Conservation (phyloP, 2,329 filamentous ascomycete species). For the Thielaviopsis musarum region DNA sequence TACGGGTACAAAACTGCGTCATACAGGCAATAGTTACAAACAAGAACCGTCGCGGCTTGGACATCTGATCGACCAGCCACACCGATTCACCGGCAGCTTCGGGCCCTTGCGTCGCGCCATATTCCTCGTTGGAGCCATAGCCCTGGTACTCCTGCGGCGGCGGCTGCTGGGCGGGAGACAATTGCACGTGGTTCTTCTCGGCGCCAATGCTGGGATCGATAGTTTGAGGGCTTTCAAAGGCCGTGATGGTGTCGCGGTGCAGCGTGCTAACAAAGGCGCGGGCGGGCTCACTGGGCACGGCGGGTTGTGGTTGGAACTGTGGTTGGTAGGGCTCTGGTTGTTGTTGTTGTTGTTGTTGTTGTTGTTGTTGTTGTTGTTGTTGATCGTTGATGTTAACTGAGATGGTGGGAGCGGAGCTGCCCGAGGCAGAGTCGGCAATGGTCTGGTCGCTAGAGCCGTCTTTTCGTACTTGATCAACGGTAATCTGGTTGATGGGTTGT, state of each 20-base stretch:
- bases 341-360: neutral
- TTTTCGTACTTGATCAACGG: neutral
- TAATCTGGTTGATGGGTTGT: slow-evolving; percentile 8
- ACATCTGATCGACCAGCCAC: slow-evolving; percentile 11
- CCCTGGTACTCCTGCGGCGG: neutral
- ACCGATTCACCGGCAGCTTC: neutral
- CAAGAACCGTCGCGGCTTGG: slow-evolving; percentile 17
- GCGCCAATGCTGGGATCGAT: neutral
- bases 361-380: neutral
- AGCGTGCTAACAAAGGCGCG: slow-evolving; percentile 1
- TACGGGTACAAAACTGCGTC: slow-evolving; percentile 26
- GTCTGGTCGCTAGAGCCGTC: neutral
- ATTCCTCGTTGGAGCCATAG: slow-evolving; percentile 4
- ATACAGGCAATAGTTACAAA: slow-evolving; percentile 29
- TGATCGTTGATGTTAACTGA: slow-evolving; percentile 2
- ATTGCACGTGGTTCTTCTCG: neutral
- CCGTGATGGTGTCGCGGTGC: neutral
- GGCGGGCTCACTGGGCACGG: slow-evolving; percentile 1
- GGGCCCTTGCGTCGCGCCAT: neutral
- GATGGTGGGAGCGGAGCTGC: neutral
- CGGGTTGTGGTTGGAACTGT: neutral
- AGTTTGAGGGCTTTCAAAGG: neutral
- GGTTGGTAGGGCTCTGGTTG: neutral
- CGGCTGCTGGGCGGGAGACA: neutral
- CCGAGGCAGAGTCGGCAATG: neutral